Evolutionary conservation across 352 stramenopile genomes (phyloP).

Genomic region (Phytopythium ostracodes): DNA sequence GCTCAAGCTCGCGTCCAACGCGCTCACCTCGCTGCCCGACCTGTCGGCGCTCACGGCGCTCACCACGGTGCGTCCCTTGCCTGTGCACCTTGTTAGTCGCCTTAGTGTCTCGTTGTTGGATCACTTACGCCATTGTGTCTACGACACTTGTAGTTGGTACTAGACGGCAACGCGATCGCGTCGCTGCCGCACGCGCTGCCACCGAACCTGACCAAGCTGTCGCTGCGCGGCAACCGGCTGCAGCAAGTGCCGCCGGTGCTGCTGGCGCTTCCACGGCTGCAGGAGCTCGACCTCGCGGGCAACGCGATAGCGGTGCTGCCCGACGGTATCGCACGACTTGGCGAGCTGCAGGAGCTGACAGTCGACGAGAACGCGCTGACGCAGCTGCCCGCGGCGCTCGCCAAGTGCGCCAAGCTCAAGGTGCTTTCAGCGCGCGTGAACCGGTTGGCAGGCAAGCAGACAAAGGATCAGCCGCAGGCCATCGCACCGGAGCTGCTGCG

Average conservation of each 20-base stretch:
- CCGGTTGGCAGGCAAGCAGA: slow-evolving; percentile 22
- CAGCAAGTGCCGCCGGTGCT: slow-evolving; percentile 37
- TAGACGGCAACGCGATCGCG: slow-evolving; percentile 68
- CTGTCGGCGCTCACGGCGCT: slow-evolving; percentile 61
- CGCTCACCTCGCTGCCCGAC: slow-evolving; percentile 52
- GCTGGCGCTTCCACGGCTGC: slow-evolving; percentile 39
- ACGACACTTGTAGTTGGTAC: slow-evolving; percentile 42
- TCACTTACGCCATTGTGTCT: background rate
- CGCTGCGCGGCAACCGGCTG: slow-evolving; percentile 60
- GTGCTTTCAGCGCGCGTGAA: slow-evolving; percentile 67
- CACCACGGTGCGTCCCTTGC: slow-evolving; percentile 40
- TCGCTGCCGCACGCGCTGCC: slow-evolving; percentile 52
- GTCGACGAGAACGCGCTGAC: slow-evolving; percentile 58
- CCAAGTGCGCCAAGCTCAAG: slow-evolving; percentile 61
- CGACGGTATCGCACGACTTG: slow-evolving; percentile 34
- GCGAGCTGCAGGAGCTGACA: slow-evolving; percentile 60
- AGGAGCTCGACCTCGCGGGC: slow-evolving; percentile 68
- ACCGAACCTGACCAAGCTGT: slow-evolving; percentile 74
- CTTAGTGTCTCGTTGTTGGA: background rate
- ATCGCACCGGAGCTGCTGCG: slow-evolving; percentile 58
- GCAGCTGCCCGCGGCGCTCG: slow-evolving; percentile 42
- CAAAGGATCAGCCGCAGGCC: slow-evolving; percentile 19
- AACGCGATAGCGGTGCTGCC: slow-evolving; percentile 51
- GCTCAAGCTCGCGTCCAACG: slow-evolving; percentile 69
- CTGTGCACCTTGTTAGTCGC: no score